Evolutionary conservation across 306 rosid species (phyloP).

Genomic region (Sesbania bispinosa): DNA sequence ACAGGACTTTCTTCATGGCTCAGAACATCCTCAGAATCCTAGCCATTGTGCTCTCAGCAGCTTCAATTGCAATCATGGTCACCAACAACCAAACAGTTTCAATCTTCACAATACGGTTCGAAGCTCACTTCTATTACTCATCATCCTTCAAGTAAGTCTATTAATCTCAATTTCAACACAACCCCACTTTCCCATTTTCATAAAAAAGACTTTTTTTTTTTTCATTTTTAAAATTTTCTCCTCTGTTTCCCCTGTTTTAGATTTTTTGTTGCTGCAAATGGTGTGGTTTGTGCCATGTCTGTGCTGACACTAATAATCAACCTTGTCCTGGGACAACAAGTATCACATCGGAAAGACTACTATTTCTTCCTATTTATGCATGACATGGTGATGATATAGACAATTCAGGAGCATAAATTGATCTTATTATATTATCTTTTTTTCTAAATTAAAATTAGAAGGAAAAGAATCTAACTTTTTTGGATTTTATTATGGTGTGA

Average conservation of each 20-base stretch:
- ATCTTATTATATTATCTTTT: neutral
- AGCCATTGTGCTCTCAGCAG: conserved; percentile 37
- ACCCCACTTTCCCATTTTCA: conserved; percentile 18
- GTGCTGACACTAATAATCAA: conserved; percentile 30
- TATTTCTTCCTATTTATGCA: conserved; percentile 44
- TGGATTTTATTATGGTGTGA: neutral
- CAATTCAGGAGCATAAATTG: neutral
- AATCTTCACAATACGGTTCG: conserved; percentile 27
- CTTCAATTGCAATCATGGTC: conserved; percentile 45
- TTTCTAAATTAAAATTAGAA: neutral
- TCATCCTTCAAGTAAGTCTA: conserved; percentile 49
- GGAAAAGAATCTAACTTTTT: neutral
- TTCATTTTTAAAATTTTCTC: neutral
- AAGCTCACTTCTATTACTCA: conserved; percentile 57
- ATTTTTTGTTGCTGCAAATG: conserved; percentile 59
- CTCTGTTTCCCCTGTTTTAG: conserved; percentile 15
- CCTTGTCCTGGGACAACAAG: conserved; percentile 24
- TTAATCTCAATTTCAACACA: neutral
- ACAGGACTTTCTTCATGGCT: conserved; percentile 8
- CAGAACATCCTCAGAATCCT: conserved; percentile 47
- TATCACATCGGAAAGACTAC: neutral
- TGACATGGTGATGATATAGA: conserved; percentile 42
- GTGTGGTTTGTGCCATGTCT: conserved; percentile 41
- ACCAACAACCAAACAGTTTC: conserved; percentile 51
- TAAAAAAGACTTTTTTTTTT: too few relatives aligned